Evolutionary conservation across 2,329 filamentous ascomycete genomes (phyloP), one percentile per base, ranked within the genome.

Genomic region (Fusarium scirpi): DNA sequence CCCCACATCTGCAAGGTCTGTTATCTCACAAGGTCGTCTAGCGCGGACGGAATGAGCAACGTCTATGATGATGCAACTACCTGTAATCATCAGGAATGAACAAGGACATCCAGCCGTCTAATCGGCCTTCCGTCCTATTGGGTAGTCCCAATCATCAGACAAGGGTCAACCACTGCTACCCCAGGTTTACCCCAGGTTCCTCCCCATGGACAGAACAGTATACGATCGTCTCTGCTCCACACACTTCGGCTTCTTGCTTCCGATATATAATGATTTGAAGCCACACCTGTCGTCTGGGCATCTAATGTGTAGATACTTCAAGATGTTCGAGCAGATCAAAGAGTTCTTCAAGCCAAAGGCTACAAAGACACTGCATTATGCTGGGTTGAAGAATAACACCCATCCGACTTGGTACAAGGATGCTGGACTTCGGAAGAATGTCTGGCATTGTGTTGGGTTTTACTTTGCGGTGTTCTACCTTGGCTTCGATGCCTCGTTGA

Each of bases 391-490:
- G 24, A 70, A 70, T 41, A 70, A 70, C 25, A 70, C 68, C 0
- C 40, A 70, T 32, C 24, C 46, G 5, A 70, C 51, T 6, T 70
- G 68, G 68, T 70, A 70, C 25, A 67, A 58, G 5, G 68, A 70
- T 25, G 18, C 67, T 0, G 62, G 67, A 0, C 51, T 70, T 0
- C 58, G 68, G 1, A 64, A 48, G 11, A 70, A 70, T 43, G 67
- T 70, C 5, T 70, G 63, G 57, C 67, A 70, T 24, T 70, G 62
- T 3, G 51, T 70, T 2, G 68, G 68, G 2, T 70, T 70, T 44
- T 70, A 70, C 27, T 58, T 70, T 5, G 62, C 67, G 2, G 67
- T 69, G 5, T 70, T 70, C 9, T 70, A 70, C 20, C 55, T 70
- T 13, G 65, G 66, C 2, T 69, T 58, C 8, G 58, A 61, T 1